These are phyloP conservation scores for Amylocystis lapponica DNA, from an alignment of 768 basidiomycete species.

Conservation along the genomic window DNA sequence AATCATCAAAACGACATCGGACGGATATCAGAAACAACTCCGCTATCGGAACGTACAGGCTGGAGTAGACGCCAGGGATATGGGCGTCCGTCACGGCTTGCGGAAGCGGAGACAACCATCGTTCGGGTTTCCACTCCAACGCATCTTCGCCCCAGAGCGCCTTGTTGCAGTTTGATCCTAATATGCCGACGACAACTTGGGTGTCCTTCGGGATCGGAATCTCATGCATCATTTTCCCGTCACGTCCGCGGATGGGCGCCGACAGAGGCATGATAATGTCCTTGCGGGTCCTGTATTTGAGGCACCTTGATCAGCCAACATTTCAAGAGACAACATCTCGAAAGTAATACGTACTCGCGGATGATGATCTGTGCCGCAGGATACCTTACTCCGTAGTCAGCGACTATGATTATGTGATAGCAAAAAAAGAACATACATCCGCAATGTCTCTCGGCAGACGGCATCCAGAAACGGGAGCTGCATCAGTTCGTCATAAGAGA, in stretches of 20 bases:
- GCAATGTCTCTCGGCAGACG: slow-evolving; percentile 52
- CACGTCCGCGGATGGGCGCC: slow-evolving; percentile 12
- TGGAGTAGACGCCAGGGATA: slow-evolving; percentile 17
- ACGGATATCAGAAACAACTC: neutral
- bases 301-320: neutral
- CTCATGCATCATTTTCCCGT: slow-evolving; percentile 12
- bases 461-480: slow-evolving; percentile 59
- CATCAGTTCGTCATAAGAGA: slow-evolving; percentile 34
- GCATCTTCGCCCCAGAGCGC: slow-evolving; percentile 41
- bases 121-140: slow-evolving; percentile 35
- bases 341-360: slow-evolving; percentile 14
- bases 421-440: slow-evolving; percentile 34
- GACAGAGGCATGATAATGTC: slow-evolving; percentile 41
- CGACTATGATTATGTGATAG: neutral
- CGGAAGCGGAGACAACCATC: slow-evolving; percentile 31
- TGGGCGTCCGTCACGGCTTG: slow-evolving; percentile 12
- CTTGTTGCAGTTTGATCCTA: slow-evolving; percentile 35
- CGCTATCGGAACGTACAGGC: slow-evolving; percentile 7
- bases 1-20: neutral
- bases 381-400: slow-evolving; percentile 2
- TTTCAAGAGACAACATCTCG: no score
- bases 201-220: slow-evolving; percentile 36
- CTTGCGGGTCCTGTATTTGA: neutral
- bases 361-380: slow-evolving; percentile 5
- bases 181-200: slow-evolving; percentile 32